Evolutionary conservation across 169 alveolate genomes (phyloP).

Genomic region (Fabrea salina): DNA sequence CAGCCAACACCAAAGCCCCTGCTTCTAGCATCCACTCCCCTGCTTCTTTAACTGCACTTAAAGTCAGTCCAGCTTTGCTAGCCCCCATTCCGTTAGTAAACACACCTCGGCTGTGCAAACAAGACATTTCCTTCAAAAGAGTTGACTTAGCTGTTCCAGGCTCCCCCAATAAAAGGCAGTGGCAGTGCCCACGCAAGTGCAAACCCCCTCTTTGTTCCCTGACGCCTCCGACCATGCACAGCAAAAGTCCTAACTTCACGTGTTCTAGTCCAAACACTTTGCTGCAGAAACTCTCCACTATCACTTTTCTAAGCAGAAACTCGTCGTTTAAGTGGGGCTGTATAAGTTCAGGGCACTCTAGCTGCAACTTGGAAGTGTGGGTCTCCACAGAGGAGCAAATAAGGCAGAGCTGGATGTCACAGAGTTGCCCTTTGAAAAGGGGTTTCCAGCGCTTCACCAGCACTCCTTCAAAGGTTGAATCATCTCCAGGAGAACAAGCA

Average conservation of each 20-base stretch:
- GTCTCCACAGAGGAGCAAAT: constrained; percentile 89
- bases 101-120: constrained; percentile 94
- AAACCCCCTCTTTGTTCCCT: constrained; percentile 90
- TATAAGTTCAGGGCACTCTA: constrained; percentile 89
- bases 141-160: constrained; percentile 99
- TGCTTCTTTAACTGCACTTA: constrained; percentile 94
- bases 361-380: constrained; percentile 86
- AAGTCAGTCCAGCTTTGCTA: constrained; percentile 99
- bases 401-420: constrained; percentile 93
- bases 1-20: constrained; percentile 98
- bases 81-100: constrained; percentile 98
- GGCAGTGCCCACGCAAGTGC: constrained; percentile 97
- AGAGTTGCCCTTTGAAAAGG: constrained; percentile 88
- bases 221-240: constrained; percentile 92
- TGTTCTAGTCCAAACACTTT: constrained; percentile 93
- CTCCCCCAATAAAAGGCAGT: constrained; percentile 92
- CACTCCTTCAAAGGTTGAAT: constrained; percentile 94
- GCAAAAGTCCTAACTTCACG: constrained; percentile 89
- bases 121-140: constrained; percentile 95
- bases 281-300: constrained; percentile 96
- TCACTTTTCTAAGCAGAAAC: constrained; percentile 82
- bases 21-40: constrained; percentile 99
- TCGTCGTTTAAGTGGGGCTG: constrained; percentile 88
- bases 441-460: constrained; percentile 92
- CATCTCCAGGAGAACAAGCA: constrained; percentile 95